Base-by-base conservation (phyloP, 257 asterid species). In the Solanum tarapatanum region DNA sequence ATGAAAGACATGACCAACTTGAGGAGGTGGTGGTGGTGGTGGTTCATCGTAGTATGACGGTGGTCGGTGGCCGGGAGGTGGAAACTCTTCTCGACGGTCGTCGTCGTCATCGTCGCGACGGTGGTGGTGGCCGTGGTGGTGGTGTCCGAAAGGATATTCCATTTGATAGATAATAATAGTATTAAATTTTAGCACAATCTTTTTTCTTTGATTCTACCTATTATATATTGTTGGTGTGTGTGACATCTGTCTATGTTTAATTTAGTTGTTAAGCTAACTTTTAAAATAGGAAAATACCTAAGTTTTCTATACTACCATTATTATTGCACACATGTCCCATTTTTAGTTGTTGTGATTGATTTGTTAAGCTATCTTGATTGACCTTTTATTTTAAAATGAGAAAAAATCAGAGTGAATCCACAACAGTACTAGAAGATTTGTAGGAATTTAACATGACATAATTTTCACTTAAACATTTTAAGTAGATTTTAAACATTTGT, bases 21-120 rank as follows among this genome's bases (percentile, higher is more conserved):
- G 87, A 7, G 92, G 90, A 3, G 92, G 93, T 5, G 90, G 91
- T 3, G 92, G 93, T 5, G 90, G 91, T 3, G 90, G 92, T 3
- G 86, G 80, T 3, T 51, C 90, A 68, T 87, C 76, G 28, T 41
- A 80, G 19, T 69, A 66, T n/a, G 90, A 89, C 19, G 88, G 89
- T 33, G 36, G 82, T 26, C 77, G 89, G 7, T 12, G 87, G 1
- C 74, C 84, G 16, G 91, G 90, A 8, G 93, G 91, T 28, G 92
- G 88, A 24, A 88, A 88, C 28, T 70, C 77, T 36, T 89, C 91
- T 55, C n/a, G 68, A 14, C 37, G 37, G 43, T 84, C 91, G 35
- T 87, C 87, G 39, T 43, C 60, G 8, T 70, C 73, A 2, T 58
- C 30, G 32, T 77, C 33, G 17, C 80, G 87, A 30, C 70, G 91